These are phyloP conservation scores for Phlyctochytrium planicorne DNA, from an alignment of 192 early-diverging fungal genomes.

Conservation along the genomic window DNA sequence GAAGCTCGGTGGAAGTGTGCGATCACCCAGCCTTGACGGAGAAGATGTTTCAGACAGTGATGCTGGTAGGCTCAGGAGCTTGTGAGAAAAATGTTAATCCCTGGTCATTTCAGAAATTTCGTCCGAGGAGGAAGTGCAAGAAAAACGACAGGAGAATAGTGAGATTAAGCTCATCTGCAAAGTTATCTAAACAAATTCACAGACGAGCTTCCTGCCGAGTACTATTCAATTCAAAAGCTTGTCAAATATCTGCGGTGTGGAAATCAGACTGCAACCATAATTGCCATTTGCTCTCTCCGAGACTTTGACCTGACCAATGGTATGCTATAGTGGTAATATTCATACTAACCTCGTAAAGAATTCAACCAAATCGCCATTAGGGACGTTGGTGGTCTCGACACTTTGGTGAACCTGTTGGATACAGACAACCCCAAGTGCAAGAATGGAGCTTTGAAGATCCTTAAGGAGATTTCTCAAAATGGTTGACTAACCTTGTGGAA, in stretches of 20 bases:
- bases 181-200: slow-evolving; percentile 10
- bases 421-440: slow-evolving; percentile 66
- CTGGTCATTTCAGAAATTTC: slow-evolving; percentile 21
- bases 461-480: slow-evolving; percentile 60
- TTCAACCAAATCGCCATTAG: slow-evolving; percentile 64
- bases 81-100: not conserved
- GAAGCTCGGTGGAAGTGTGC: not conserved
- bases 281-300: slow-evolving; percentile 61
- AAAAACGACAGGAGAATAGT: slow-evolving; percentile 61
- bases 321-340: slow-evolving; percentile 6
- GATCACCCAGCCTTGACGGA: slow-evolving; percentile 22
- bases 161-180: slow-evolving; percentile 27
- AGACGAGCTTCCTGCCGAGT: slow-evolving; percentile 63
- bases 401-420: slow-evolving; percentile 61
- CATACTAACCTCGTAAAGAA: slow-evolving; percentile 29
- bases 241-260: slow-evolving; percentile 63
- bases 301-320: slow-evolving; percentile 65
- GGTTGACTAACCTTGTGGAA: too few relatives aligned
- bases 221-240: slow-evolving; percentile 64
- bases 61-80: slow-evolving; percentile 23
- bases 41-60: slow-evolving; percentile 44
- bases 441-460: slow-evolving; percentile 60
- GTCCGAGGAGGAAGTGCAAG: slow-evolving; percentile 54
- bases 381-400: slow-evolving; percentile 64
- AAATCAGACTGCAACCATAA: slow-evolving; percentile 67